These are phyloP conservation scores for Dothideomycetes sp. DNA, from an alignment of 2,329 filamentous ascomycete species.

Conservation along the genomic window DNA sequence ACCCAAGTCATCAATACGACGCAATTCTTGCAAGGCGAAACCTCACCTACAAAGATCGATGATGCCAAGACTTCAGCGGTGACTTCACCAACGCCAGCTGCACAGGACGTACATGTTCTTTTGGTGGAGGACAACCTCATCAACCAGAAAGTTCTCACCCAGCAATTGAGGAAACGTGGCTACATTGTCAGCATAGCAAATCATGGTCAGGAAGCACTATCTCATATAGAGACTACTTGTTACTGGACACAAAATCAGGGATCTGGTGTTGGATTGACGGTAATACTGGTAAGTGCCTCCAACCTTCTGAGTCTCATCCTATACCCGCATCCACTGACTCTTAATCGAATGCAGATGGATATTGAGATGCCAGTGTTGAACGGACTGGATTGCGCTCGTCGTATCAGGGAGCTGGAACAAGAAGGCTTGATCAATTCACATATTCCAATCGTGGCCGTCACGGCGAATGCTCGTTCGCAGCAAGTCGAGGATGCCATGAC, in stretches of 20 bases:
- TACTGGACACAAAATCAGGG: slow-evolving; percentile 5
- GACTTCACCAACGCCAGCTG: too few species aligned
- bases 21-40: too few species aligned
- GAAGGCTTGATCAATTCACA: slow-evolving; percentile 51
- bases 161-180: slow-evolving; percentile 25
- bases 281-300: too few species aligned
- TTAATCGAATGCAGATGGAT: too few species aligned
- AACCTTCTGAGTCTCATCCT: too few species aligned
- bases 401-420: slow-evolving; percentile 58
- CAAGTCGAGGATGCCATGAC: slow-evolving; percentile 60
- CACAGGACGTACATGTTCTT: background rate
- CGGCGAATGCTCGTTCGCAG: slow-evolving; percentile 68
- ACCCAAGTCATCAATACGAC: too few species aligned
- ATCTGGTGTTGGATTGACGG: background rate
- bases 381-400: slow-evolving; percentile 59
- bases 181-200: slow-evolving; percentile 27
- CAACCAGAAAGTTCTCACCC: slow-evolving; percentile 29
- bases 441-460: slow-evolving; percentile 65
- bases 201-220: slow-evolving; percentile 26
- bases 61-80: too few species aligned
- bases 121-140: slow-evolving; percentile 28
- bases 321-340: too few species aligned
- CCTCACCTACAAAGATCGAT: too few species aligned
- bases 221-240: slow-evolving; percentile 19
- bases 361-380: slow-evolving; percentile 80